A percentile compares a stretch with the other conserved stretches of the same genome.
These are phyloP conservation scores for Abrus precatorius DNA, from an alignment of 306 rosid species.

Conservation along the genomic window DNA sequence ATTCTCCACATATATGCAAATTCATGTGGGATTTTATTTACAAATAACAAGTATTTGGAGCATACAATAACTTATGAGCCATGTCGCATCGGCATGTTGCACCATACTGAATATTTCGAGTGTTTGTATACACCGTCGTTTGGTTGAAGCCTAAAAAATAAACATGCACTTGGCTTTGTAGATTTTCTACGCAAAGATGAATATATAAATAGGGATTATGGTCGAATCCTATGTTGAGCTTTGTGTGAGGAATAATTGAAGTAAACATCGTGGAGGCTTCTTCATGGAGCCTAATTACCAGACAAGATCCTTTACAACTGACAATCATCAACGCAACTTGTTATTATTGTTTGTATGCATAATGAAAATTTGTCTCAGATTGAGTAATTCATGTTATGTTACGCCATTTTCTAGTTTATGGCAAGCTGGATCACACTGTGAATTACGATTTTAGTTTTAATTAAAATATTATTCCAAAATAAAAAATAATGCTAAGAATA, in stretches of 20 bases:
- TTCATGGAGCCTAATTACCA: constrained; percentile 28
- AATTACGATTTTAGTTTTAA: not conserved
- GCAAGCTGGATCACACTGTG: not conserved
- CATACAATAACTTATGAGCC: constrained; percentile 17
- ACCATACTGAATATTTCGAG: constrained; percentile 29
- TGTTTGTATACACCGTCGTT: constrained; percentile 28
- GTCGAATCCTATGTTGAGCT: constrained; percentile 50
- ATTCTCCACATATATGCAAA: constrained; percentile 16
- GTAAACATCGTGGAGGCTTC: constrained; percentile 44
- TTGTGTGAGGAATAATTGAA: constrained; percentile 22
- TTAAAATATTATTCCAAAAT: too few relatives aligned
- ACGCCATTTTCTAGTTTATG: not conserved
- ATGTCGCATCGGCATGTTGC: constrained; percentile 44
- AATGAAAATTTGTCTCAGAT: constrained; percentile 16
- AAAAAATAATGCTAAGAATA: too few relatives aligned
- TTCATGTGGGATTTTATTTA: not conserved
- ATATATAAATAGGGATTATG: constrained; percentile 23
- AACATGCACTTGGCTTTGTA: constrained; percentile 22
- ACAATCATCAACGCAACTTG: constrained; percentile 33
- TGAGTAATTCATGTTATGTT: not conserved
- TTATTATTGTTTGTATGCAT: constrained; percentile 21
- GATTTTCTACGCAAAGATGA: constrained; percentile 25
- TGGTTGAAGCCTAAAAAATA: not conserved
- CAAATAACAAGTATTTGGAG: not conserved
- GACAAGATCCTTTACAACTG: constrained; percentile 49